Evolutionary conservation across 208 protist genomes (phyloP).

Genomic region (Wallacemonas sp.): DNA sequence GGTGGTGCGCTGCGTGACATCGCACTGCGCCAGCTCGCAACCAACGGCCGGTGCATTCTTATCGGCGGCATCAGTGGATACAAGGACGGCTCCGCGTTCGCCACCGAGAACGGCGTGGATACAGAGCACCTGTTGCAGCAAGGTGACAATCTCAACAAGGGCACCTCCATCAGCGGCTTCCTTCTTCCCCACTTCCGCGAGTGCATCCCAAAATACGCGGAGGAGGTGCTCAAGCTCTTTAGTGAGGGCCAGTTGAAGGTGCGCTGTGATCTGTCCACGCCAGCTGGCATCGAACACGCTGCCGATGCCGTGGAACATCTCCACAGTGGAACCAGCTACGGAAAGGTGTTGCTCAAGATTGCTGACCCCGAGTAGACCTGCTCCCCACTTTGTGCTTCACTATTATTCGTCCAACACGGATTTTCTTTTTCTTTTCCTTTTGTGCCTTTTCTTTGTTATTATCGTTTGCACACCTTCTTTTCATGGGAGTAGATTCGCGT

Average conservation of each 20-base stretch:
- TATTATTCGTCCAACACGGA: constrained; percentile 7
- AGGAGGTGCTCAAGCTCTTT: constrained; percentile 22
- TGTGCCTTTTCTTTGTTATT: background rate
- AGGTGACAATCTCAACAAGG: background rate
- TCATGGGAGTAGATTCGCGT: too few relatives aligned
- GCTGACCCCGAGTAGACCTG: constrained; percentile 6
- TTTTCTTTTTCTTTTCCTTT: too few relatives aligned
- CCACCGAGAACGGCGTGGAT: constrained; percentile 7
- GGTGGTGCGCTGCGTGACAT: constrained; percentile 38
- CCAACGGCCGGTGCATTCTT: constrained; percentile 33
- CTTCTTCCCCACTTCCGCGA: constrained; percentile 29
- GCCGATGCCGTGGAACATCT: constrained; percentile 35
- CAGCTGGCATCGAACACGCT: constrained; percentile 27
- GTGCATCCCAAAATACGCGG: constrained; percentile 27
- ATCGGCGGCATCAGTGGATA: constrained; percentile 55
- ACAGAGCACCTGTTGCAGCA: constrained; percentile 6
- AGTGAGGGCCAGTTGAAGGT: constrained; percentile 20
- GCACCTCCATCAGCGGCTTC: constrained; percentile 26
- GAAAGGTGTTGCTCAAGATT: constrained; percentile 35
- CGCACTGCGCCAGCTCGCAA: constrained; percentile 34
- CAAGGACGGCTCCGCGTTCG: constrained; percentile 24
- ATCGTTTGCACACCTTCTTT: background rate
- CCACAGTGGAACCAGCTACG: constrained; percentile 33
- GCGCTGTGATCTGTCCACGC: constrained; percentile 19
- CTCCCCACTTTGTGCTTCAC: background rate